phyloP scores from a whole-genome alignment of 2,329 filamentous ascomycete species.

The Calonectria pauciramosa region DNA sequence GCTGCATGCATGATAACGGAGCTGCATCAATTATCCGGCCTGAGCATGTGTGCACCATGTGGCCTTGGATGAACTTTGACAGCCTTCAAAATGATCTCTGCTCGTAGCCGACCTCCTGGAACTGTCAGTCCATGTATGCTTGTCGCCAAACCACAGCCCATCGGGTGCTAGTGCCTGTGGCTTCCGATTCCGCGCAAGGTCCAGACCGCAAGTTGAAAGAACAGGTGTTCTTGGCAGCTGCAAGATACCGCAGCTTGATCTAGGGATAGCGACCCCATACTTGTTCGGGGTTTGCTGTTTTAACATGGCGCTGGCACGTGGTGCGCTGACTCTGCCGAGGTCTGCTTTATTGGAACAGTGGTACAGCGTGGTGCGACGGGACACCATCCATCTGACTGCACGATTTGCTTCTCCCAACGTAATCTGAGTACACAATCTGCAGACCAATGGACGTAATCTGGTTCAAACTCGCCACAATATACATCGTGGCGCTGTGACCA shows the following conservation, averaged over 20 bases:
- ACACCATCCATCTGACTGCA: background rate
- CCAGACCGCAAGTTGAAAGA: constrained; percentile 23
- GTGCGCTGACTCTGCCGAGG: background rate
- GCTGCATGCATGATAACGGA: constrained; percentile 11
- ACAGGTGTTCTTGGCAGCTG: constrained; percentile 10
- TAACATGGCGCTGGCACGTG: background rate
- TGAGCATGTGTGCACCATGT: background rate
- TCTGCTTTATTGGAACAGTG: background rate
- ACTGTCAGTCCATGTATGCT: background rate
- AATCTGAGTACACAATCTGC: background rate
- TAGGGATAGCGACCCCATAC: background rate
- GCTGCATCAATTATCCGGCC: background rate
- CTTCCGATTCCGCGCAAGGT: background rate
- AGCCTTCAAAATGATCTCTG: background rate
- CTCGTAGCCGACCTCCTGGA: background rate
- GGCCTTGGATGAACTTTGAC: background rate
- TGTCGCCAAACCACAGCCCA: background rate
- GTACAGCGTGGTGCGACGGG: background rate
- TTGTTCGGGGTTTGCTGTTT: background rate
- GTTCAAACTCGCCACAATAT: background rate
- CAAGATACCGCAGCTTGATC: constrained; percentile 2
- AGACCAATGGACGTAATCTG: background rate
- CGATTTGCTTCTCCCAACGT: background rate
- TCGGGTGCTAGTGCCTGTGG: background rate
- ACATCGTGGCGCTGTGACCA: background rate